Evolutionary conservation across 2,329 filamentous ascomycete genomes (phyloP).

Genomic region (Huntiella moniliformis): DNA sequence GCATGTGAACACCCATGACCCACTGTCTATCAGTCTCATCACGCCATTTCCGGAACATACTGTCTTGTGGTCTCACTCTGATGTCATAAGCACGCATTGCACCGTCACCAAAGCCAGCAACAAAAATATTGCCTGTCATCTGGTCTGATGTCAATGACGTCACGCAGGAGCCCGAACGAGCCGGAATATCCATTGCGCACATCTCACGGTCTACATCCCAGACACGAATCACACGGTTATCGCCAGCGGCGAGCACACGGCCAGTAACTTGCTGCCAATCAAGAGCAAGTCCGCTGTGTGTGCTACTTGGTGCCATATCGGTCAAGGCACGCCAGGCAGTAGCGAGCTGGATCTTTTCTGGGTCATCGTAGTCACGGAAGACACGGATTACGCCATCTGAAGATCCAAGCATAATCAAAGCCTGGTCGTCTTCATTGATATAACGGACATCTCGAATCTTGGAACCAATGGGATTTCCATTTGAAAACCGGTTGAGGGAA

Average conservation of each 20-base stretch:
- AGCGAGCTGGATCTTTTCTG: constrained; percentile 61
- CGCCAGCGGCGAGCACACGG: constrained; percentile 82
- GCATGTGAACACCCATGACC: constrained; percentile 93
- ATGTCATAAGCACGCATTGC: constrained; percentile 90
- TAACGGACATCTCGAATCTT: constrained; percentile 90
- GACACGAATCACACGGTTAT: constrained; percentile 84
- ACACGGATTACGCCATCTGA: constrained; percentile 89
- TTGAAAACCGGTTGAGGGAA: constrained; percentile 70
- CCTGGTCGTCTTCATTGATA: constrained; percentile 96
- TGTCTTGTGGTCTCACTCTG: constrained; percentile 61
- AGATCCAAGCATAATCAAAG: constrained; percentile 82
- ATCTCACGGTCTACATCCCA: constrained; percentile 93
- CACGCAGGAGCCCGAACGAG: constrained; percentile 84
- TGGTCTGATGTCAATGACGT: constrained; percentile 93
- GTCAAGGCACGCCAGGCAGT: constrained; percentile 83
- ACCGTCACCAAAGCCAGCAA: constrained; percentile 90
- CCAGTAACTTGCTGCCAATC: constrained; percentile 99
- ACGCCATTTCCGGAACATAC: constrained; percentile 94
- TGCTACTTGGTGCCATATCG: constrained; percentile 82
- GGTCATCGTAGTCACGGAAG: constrained; percentile 76
- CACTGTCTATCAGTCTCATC: constrained; percentile 71
- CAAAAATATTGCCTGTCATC: constrained; percentile 90
- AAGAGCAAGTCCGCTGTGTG: constrained; percentile 88
- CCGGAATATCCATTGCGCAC: constrained; percentile 83
- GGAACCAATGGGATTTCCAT: constrained; percentile 79